Percentiles rank a stretch among this genome's conserved stretches.
These are phyloP conservation scores for Poronia punctata DNA, from an alignment of 495 filamentous ascomycete genomes.

Conservation along the genomic window DNA sequence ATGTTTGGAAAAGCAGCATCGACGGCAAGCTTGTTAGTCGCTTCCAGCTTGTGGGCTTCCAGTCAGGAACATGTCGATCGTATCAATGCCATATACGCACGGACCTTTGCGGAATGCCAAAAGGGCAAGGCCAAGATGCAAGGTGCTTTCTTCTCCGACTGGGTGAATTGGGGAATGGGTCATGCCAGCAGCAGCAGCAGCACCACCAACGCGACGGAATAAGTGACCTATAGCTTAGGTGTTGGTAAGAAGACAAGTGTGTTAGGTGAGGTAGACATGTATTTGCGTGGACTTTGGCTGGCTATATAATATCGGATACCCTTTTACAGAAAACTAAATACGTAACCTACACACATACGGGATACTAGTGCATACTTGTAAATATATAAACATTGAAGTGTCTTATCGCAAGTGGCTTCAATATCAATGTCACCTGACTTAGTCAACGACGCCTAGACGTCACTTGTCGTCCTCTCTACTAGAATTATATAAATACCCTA, in stretches of 20 bases:
- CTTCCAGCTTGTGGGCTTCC: conserved; percentile 31
- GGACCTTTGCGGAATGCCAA: conserved; percentile 38
- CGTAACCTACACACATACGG: too few species aligned
- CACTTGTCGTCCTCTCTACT: too few species aligned
- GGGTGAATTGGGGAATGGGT: conserved; percentile 53
- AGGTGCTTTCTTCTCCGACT: conserved; percentile 43
- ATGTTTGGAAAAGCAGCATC: conserved; percentile 44
- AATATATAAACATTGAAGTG: too few species aligned
- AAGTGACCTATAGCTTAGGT: neutral
- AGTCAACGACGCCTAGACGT: conserved; percentile 1
- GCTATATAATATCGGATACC: neutral
- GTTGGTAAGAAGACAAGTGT: too few species aligned
- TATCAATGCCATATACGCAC: conserved; percentile 33
- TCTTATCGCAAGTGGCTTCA: too few species aligned
- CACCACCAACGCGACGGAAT: neutral
- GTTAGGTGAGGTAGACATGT: too few species aligned
- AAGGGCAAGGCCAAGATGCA: conserved; percentile 41
- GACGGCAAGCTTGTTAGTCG: conserved; percentile 41
- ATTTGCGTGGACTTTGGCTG: too few species aligned
- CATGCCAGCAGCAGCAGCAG: conserved; percentile 29
- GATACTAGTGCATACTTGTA: too few species aligned
- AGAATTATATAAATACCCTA: too few species aligned
- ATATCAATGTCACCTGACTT: conserved; percentile 1
- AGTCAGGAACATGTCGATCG: conserved; percentile 26
- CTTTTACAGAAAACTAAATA: too few species aligned